These are phyloP conservation scores for Cystofilobasidium bisporidii DNA, from an alignment of 768 basidiomycete genomes.

Conservation along the genomic window DNA sequence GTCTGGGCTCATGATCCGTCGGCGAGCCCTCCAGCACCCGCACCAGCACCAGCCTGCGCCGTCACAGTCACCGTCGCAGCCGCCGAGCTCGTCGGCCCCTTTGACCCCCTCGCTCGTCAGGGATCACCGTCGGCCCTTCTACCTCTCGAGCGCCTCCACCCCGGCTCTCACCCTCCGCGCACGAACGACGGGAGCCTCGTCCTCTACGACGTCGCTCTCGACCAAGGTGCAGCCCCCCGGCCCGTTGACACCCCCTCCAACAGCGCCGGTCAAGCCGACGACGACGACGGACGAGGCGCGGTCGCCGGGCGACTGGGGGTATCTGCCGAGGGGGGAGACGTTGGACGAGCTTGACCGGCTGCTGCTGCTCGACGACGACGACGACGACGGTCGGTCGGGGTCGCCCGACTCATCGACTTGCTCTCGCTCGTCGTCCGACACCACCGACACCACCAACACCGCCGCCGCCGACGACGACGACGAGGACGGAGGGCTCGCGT, in stretches of 20 bases:
- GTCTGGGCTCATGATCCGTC: no score
- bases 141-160: slow-evolving; percentile 7
- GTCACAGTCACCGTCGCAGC: background rate
- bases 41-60: background rate
- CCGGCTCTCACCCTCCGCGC: background rate
- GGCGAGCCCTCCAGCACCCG: background rate
- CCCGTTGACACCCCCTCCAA: background rate
- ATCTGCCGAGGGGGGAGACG: background rate
- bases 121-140: slow-evolving; percentile 26
- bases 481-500: background rate
- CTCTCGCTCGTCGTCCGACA: no score
- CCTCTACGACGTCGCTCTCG: no score
- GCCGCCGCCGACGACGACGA: background rate
- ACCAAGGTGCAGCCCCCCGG: background rate
- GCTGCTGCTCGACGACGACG: background rate
- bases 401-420: no score
- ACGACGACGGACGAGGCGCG: no score
- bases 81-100: background rate
- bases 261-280: no score
- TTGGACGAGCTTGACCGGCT: background rate
- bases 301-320: no score
- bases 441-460: no score
- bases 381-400: no score
- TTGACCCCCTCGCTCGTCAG: slow-evolving; percentile 15
- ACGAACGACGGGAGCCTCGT: background rate